These are phyloP conservation scores for Clitocybe nebularis DNA, from an alignment of 1,284 basidiomycete genomes.

Conservation along the genomic window DNA sequence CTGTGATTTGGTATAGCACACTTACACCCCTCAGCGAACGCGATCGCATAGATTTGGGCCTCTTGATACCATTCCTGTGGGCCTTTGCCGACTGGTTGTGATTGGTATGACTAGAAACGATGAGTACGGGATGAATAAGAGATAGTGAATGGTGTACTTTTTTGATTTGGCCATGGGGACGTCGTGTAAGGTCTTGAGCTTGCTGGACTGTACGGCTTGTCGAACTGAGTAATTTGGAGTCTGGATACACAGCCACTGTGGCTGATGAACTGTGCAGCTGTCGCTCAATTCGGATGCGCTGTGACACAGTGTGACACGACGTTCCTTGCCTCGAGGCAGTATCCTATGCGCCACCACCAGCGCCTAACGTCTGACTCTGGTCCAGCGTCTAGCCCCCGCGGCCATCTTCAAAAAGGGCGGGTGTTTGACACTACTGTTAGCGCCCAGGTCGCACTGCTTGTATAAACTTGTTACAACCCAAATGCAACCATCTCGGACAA, in stretches of 20 bases:
- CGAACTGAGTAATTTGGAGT: constrained; percentile 8
- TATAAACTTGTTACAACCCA: too few species aligned
- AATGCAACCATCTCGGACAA: too few species aligned
- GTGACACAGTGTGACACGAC: background rate
- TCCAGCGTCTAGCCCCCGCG: too few species aligned
- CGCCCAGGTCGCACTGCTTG: too few species aligned
- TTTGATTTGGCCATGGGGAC: constrained; percentile 78
- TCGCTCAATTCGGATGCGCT: constrained; percentile 1
- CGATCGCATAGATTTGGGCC: constrained; percentile 71
- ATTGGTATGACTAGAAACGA: constrained; percentile 65
- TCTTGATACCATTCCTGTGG: constrained; percentile 96
- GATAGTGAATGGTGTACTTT: constrained; percentile 47
- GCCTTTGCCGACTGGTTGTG: constrained; percentile 96
- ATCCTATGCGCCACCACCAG: too few species aligned
- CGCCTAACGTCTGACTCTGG: too few species aligned
- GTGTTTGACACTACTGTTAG: too few species aligned
- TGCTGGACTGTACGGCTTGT: constrained; percentile 12
- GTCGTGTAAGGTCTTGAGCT: constrained; percentile 20
- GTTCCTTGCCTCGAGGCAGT: background rate
- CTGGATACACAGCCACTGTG: constrained; percentile 22
- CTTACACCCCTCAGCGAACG: constrained; percentile 90
- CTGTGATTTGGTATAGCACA: constrained; percentile 19
- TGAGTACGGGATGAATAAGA: constrained; percentile 10
- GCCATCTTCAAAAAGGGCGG: too few species aligned
- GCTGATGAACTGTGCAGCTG: constrained; percentile 24